Evolutionary conservation across 108 stramenopile species (phyloP).

Genomic region (Cyclotella baltica): DNA sequence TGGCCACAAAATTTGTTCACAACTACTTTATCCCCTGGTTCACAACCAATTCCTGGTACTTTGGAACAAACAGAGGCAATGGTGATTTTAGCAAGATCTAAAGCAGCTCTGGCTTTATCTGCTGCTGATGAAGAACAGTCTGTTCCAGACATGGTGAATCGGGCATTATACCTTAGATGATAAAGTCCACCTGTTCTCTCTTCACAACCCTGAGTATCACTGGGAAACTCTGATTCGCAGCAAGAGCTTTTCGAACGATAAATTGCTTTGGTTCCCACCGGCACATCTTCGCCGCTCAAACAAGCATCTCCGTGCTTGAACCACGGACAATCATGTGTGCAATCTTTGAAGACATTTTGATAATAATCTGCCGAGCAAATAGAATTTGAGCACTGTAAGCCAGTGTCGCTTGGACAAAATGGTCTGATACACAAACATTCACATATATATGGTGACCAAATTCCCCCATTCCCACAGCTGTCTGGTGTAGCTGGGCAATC

Average conservation of each 20-base stretch:
- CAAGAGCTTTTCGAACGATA: constrained; percentile 4
- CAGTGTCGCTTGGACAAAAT: constrained; percentile 8
- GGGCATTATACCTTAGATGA: constrained; percentile 15
- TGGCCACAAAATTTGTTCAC: constrained; percentile 24
- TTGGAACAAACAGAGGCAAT: constrained; percentile 2
- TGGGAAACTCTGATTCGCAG: neutral
- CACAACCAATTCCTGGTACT: constrained; percentile 10
- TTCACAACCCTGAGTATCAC: constrained; percentile 7
- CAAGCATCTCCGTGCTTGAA: constrained; percentile 16
- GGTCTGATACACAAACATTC: constrained; percentile 18
- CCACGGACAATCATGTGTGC: constrained; percentile 22
- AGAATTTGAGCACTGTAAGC: neutral
- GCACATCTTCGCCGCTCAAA: neutral
- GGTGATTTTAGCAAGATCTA: constrained; percentile 4
- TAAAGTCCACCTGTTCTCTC: constrained; percentile 2
- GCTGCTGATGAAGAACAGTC: constrained; percentile 3
- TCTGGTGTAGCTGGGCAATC: constrained; percentile 19
- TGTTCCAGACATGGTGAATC: constrained; percentile 15
- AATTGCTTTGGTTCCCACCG: neutral
- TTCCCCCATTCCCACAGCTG: constrained; percentile 11
- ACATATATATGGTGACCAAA: constrained; percentile 21
- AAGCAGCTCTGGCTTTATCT: constrained; percentile 2
- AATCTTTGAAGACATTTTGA: constrained; percentile 10
- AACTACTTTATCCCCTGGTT: neutral
- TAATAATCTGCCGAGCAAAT: constrained; percentile 1